phyloP scores from a whole-genome alignment of 2,329 filamentous ascomycete genomes.

The Fusarium kyushuense region DNA sequence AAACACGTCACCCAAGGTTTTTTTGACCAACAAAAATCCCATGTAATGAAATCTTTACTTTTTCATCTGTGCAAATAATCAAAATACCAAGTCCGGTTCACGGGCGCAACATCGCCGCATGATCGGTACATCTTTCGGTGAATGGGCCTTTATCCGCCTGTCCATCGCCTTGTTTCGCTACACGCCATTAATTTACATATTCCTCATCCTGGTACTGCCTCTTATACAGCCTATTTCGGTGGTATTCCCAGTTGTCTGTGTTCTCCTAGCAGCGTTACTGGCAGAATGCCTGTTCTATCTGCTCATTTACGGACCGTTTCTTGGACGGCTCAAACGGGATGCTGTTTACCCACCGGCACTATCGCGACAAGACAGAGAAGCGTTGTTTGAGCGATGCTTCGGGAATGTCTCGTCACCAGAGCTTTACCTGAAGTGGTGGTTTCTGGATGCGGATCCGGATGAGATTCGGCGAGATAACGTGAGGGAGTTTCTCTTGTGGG shows the following conservation, averaged over 20 bases:
- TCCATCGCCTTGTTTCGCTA: slow-evolving; percentile 60
- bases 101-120: slow-evolving; percentile 42
- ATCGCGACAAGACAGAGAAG: slow-evolving; percentile 61
- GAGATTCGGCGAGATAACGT: slow-evolving; percentile 77
- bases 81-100: not conserved
- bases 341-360: slow-evolving; percentile 58
- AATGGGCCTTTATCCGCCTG: slow-evolving; percentile 60
- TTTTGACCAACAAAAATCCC: not conserved
- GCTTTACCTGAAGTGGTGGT: slow-evolving; percentile 73
- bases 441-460: slow-evolving; percentile 67
- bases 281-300: slow-evolving; percentile 59
- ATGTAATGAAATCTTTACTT: too few species aligned
- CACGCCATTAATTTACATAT: slow-evolving; percentile 56
- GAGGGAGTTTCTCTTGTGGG: slow-evolving; percentile 75
- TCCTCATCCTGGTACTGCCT: slow-evolving; percentile 47
- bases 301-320: slow-evolving; percentile 58
- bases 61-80: not conserved
- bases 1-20: slow-evolving; percentile 31
- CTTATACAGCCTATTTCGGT: slow-evolving; percentile 32
- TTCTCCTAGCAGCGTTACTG: slow-evolving; percentile 50
- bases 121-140: slow-evolving; percentile 54
- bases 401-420: slow-evolving; percentile 66
- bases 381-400: slow-evolving; percentile 68
- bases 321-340: slow-evolving; percentile 52
- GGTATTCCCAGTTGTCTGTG: slow-evolving; percentile 27